Evolutionary conservation across 352 stramenopile genomes (phyloP).

Genomic region (Phytophthora sp.): DNA sequence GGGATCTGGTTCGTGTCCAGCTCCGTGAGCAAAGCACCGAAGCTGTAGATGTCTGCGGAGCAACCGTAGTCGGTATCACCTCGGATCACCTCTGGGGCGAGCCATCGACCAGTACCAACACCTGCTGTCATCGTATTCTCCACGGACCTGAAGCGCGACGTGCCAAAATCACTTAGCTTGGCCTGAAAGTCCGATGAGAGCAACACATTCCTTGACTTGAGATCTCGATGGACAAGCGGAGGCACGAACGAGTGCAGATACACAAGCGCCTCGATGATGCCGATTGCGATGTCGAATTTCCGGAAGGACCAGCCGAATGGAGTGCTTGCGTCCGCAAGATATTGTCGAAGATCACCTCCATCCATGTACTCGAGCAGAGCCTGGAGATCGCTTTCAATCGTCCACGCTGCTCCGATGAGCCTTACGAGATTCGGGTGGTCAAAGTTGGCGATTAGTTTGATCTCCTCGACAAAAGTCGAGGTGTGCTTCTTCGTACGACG

Average conservation of each 20-base stretch:
- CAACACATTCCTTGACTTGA: slow-evolving; percentile 68
- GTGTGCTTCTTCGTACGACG: slow-evolving; percentile 35
- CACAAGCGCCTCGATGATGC: slow-evolving; percentile 44
- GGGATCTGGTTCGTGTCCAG: slow-evolving; percentile 53
- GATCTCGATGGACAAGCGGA: slow-evolving; percentile 55
- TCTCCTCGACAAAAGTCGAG: slow-evolving; percentile 46
- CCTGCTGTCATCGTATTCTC: slow-evolving; percentile 45
- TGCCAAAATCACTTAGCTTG: slow-evolving; percentile 40
- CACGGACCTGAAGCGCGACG: slow-evolving; percentile 29
- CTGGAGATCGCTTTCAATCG: slow-evolving; percentile 42
- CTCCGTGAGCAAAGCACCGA: slow-evolving; percentile 49
- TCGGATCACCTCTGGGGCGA: slow-evolving; percentile 57
- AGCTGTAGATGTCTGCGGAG: slow-evolving; percentile 64
- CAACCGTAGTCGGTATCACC: slow-evolving; percentile 53
- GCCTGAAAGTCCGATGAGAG: slow-evolving; percentile 27
- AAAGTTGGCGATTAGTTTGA: slow-evolving; percentile 50
- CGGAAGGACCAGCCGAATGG: slow-evolving; percentile 22
- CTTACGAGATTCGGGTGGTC: slow-evolving; percentile 52
- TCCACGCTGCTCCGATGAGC: slow-evolving; percentile 50
- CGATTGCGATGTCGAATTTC: slow-evolving; percentile 42
- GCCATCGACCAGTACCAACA: slow-evolving; percentile 60
- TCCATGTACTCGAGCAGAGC: slow-evolving; percentile 50
- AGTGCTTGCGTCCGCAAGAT: slow-evolving; percentile 10
- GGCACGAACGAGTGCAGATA: slow-evolving; percentile 45
- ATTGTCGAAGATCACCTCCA: slow-evolving; percentile 39